Conservation (phyloP, 2,329 filamentous ascomycete genomes). For the Botrytis cinerea region DNA sequence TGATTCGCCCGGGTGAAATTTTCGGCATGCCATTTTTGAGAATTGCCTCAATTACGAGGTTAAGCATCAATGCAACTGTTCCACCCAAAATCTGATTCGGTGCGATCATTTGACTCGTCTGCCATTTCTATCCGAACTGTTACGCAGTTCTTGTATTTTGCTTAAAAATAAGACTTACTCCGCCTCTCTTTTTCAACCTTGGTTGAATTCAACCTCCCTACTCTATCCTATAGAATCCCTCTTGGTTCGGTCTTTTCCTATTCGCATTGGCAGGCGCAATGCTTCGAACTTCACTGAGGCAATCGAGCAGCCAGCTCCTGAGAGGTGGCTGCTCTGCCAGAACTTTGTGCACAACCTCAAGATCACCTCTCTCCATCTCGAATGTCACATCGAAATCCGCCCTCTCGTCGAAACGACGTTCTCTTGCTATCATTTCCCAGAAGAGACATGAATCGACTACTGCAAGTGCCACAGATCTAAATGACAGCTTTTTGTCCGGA, state of each 20-base stretch:
- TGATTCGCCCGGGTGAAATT: not conserved
- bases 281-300: constrained; percentile 69
- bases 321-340: constrained; percentile 51
- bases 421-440: constrained; percentile 50
- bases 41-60: constrained; percentile 17
- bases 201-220: constrained; percentile 9
- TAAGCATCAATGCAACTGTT: not conserved
- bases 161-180: constrained; percentile 49
- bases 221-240: not conserved
- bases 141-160: constrained; percentile 20
- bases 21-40: not conserved
- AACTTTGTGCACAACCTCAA: constrained; percentile 41
- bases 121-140: constrained; percentile 19
- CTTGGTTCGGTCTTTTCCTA: constrained; percentile 21
- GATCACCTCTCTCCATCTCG: constrained; percentile 47
- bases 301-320: constrained; percentile 65
- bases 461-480: constrained; percentile 68
- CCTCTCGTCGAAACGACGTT: constrained; percentile 50
- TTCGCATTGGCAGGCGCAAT: constrained; percentile 56
- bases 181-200: constrained; percentile 46
- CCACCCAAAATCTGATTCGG: constrained; percentile 23
- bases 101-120: constrained; percentile 25
- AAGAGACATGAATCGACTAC: constrained; percentile 58
- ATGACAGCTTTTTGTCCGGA: constrained; percentile 93
- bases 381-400: constrained; percentile 44